These are phyloP conservation scores for Fomitopsis betulina DNA, from an alignment of 1,284 basidiomycete species.

Conservation along the genomic window DNA sequence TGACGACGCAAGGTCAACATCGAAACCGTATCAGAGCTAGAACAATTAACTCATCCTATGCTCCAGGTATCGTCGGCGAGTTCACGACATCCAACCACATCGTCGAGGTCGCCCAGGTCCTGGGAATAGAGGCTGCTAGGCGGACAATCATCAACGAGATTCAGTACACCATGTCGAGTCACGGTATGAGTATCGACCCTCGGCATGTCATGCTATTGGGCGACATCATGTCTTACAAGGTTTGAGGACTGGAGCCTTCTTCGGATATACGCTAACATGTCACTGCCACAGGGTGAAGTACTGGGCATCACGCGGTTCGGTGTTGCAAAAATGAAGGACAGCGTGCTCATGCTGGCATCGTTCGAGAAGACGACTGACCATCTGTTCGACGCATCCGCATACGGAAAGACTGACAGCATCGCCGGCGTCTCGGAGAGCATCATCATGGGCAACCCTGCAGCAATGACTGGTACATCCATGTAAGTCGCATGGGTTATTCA, in stretches of 20 bases:
- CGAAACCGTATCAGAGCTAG: background rate
- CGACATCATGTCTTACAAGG: constrained; percentile 99
- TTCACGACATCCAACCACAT: constrained; percentile 96
- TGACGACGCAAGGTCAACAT: constrained; percentile 86
- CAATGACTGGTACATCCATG: constrained; percentile 94
- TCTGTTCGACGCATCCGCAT: constrained; percentile 96
- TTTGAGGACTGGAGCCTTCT: constrained; percentile 17
- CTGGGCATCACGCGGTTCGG: constrained; percentile 98
- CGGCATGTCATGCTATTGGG: constrained; percentile 98
- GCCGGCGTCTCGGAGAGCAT: constrained; percentile 98
- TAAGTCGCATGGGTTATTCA: constrained; percentile 34
- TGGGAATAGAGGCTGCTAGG: constrained; percentile 97
- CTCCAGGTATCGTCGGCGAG: constrained; percentile 83
- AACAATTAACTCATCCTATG: background rate
- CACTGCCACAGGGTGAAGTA: constrained; percentile 79
- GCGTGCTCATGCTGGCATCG: constrained; percentile 97
- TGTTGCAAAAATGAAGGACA: constrained; percentile 99
- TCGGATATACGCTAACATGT: background rate
- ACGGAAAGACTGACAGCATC: constrained; percentile 93
- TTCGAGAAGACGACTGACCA: constrained; percentile 99
- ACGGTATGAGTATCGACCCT: constrained; percentile 99
- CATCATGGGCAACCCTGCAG: constrained; percentile 99
- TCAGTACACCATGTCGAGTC: constrained; percentile 94
- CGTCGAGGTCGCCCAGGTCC: constrained; percentile 91
- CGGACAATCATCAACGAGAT: constrained; percentile 97